These are phyloP conservation scores for Fusarium miscanthi DNA, from an alignment of 2,329 filamentous ascomycete species.

Conservation along the genomic window DNA sequence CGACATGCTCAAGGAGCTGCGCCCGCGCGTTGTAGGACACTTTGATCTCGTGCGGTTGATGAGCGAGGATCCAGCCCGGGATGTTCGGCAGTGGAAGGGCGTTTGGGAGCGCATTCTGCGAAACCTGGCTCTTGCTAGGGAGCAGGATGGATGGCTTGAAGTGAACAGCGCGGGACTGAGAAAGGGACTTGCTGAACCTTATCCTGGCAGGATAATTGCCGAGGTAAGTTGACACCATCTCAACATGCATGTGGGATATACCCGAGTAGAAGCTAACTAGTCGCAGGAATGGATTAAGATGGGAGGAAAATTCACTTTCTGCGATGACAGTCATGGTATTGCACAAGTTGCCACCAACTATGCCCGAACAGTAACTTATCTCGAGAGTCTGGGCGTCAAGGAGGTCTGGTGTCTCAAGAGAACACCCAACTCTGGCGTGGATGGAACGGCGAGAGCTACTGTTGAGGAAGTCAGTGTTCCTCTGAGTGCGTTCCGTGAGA, in stretches of 20 bases:
- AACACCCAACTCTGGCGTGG: constrained; percentile 45
- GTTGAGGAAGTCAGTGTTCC: constrained; percentile 59
- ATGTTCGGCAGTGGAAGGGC: constrained; percentile 65
- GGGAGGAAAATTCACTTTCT: constrained; percentile 87
- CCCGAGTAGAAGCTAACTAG: background rate
- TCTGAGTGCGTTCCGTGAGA: constrained; percentile 53
- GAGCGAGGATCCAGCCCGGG: constrained; percentile 73
- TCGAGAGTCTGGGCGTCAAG: constrained; percentile 72
- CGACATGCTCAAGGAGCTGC: constrained; percentile 78
- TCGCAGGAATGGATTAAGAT: constrained; percentile 74
- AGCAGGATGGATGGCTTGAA: constrained; percentile 86
- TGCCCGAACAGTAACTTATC: constrained; percentile 73
- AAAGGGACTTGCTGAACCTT: constrained; percentile 91
- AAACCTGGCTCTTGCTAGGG: constrained; percentile 77
- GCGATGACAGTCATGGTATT: constrained; percentile 93
- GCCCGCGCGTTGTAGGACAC: constrained; percentile 86
- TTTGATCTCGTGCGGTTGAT: constrained; percentile 91
- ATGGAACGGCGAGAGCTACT: constrained; percentile 47
- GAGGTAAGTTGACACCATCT: constrained; percentile 62
- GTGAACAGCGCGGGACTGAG: constrained; percentile 88
- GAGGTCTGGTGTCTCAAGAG: constrained; percentile 69
- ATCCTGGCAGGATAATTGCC: constrained; percentile 83
- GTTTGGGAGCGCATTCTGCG: constrained; percentile 81
- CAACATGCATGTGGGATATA: background rate
- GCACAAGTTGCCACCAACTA: constrained; percentile 92